phyloP scores from a whole-genome alignment of 2,329 filamentous ascomycete species.

The Coniochaeta ligniaria region DNA sequence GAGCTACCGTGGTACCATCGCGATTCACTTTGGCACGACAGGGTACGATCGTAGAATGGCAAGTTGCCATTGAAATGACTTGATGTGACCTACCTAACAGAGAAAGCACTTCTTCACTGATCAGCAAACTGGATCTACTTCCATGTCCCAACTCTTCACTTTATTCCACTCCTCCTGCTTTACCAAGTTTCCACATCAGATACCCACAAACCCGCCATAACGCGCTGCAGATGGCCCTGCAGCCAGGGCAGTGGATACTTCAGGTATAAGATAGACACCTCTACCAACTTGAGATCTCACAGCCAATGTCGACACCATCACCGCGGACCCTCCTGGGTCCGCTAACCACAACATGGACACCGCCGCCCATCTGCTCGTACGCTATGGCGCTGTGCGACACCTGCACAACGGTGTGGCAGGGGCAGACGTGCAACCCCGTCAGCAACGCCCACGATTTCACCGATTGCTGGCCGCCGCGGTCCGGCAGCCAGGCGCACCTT shows the following conservation, averaged over 20 bases:
- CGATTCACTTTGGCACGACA: background rate
- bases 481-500: conserved; percentile 5
- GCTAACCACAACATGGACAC: background rate
- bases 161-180: background rate
- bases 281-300: background rate
- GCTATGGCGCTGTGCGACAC: conserved; percentile 9
- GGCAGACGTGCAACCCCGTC: conserved; percentile 10
- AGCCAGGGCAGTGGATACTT: background rate
- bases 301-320: background rate
- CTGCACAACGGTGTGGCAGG: conserved; percentile 13
- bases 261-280: background rate
- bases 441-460: background rate
- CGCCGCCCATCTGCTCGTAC: conserved; percentile 6
- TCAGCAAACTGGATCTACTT: background rate
- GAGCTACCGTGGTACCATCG: background rate
- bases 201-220: background rate
- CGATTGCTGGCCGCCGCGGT: conserved; percentile 15
- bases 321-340: conserved; percentile 1
- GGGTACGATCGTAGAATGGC: background rate
- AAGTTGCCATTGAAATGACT: background rate
- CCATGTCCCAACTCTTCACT: background rate
- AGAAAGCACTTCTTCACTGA: background rate
- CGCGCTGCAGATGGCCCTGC: background rate
- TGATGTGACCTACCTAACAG: background rate
- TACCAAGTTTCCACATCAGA: background rate